Evolutionary conservation across 139 green algal species (phyloP).

Genomic region (Edaphochlamys debaryana): DNA sequence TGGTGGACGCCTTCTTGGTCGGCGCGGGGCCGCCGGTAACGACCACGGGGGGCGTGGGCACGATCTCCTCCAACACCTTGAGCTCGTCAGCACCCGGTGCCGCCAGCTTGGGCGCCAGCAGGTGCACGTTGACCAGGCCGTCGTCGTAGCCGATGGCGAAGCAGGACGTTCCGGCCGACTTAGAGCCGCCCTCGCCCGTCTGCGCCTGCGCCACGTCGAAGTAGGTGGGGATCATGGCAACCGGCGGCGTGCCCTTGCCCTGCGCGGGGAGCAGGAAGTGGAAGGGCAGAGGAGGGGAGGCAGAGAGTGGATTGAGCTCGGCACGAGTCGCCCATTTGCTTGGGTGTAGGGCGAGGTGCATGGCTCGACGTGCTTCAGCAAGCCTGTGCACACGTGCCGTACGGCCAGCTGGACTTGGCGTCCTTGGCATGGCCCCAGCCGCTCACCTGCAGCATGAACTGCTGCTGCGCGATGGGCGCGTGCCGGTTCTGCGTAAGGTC

Average conservation of each 20-base stretch:
- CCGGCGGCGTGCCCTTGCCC: not conserved
- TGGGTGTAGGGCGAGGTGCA: too few species aligned
- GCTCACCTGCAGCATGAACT: constrained; percentile 33
- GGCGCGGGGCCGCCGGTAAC: not conserved
- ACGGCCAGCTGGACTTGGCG: too few species aligned
- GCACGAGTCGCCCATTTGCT: too few species aligned
- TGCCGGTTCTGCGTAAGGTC: constrained; percentile 41
- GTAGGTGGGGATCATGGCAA: constrained; percentile 28
- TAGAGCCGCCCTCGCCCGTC: not conserved
- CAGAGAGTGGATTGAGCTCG: not conserved
- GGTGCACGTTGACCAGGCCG: constrained; percentile 47
- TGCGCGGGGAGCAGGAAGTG: not conserved
- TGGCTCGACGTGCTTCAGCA: too few species aligned
- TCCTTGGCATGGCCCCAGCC: too few species aligned
- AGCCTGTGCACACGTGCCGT: too few species aligned
- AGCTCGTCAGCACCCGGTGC: not conserved
- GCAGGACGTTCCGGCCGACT: not conserved
- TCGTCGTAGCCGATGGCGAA: constrained; percentile 52
- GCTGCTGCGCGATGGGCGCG: constrained; percentile 13
- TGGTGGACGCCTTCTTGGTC: not conserved
- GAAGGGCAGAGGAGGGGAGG: not conserved
- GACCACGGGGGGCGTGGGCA: not conserved
- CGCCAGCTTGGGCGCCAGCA: constrained; percentile 9
- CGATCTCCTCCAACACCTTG: not conserved
- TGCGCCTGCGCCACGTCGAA: constrained; percentile 27